Conservation (phyloP, 768 basidiomycete genomes). For the Pisolithus tinctorius region DNA sequence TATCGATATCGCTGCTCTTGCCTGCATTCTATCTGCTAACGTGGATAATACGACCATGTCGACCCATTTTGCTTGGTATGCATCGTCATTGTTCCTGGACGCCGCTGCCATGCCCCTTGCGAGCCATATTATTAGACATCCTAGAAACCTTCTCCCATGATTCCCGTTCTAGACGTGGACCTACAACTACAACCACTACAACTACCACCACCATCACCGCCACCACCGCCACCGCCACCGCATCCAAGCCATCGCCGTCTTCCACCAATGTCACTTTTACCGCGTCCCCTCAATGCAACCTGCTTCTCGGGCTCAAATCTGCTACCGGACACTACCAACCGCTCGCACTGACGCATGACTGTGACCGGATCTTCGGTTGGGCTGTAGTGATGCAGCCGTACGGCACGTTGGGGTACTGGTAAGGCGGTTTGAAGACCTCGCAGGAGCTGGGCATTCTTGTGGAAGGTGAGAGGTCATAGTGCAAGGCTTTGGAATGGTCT, state of each 20-base stretch:
- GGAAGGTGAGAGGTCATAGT: not conserved
- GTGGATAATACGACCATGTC: not conserved
- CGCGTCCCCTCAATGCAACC: constrained; percentile 52
- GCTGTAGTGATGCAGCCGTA: constrained; percentile 30
- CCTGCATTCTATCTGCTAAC: not conserved
- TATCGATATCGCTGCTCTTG: not conserved
- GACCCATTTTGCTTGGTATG: not conserved
- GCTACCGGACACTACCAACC: constrained; percentile 46
- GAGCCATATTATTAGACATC: constrained; percentile 38
- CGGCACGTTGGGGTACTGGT: constrained; percentile 60
- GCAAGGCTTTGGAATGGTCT: constrained; percentile 62
- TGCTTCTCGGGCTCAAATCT: constrained; percentile 52
- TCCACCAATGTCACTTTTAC: constrained; percentile 36
- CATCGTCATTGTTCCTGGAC: not conserved
- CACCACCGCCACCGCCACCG: no score
- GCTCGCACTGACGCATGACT: no score
- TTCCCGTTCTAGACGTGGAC: not conserved
- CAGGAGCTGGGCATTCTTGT: constrained; percentile 31
- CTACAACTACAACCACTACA: not conserved
- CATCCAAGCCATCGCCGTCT: not conserved
- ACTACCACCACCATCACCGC: no score
- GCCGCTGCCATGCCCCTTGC: not conserved
- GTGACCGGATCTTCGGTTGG: no score
- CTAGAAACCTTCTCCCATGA: constrained; percentile 21
- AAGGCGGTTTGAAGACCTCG: constrained; percentile 68